Evolutionary conservation across 2,329 filamentous ascomycete genomes (phyloP).

Genomic region (Verticillium dahliae): DNA sequence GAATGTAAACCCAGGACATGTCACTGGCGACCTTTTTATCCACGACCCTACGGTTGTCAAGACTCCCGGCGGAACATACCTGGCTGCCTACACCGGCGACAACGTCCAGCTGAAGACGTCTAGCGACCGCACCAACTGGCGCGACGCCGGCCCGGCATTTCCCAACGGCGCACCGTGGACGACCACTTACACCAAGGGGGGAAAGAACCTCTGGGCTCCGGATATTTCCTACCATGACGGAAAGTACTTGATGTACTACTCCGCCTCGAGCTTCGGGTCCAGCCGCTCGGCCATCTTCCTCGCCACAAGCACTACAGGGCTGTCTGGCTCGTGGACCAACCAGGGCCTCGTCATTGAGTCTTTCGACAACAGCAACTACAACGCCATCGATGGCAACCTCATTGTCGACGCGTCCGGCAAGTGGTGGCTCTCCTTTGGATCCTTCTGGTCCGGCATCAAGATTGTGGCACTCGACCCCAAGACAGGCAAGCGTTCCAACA

Average conservation of each 20-base stretch:
- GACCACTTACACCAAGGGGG: slow-evolving; percentile 19
- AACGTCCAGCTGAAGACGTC: slow-evolving; percentile 23
- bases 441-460: slow-evolving; percentile 24
- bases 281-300: slow-evolving; percentile 22
- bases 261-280: slow-evolving; percentile 20
- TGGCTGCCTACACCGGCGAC: slow-evolving; percentile 19
- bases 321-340: slow-evolving; percentile 21
- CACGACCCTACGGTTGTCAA: slow-evolving; percentile 23
- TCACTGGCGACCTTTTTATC: slow-evolving; percentile 17
- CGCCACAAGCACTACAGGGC: slow-evolving; percentile 20
- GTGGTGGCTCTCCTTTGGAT: slow-evolving; percentile 25
- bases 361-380: slow-evolving; percentile 15
- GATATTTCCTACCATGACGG: slow-evolving; percentile 36
- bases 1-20: slow-evolving; percentile 15
- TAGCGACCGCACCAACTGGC: slow-evolving; percentile 22
- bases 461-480: slow-evolving; percentile 17
- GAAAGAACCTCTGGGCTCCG: slow-evolving; percentile 39
- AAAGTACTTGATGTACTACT: slow-evolving; percentile 25
- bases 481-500: slow-evolving; percentile 17
- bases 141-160: slow-evolving; percentile 20
- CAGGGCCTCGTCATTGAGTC: slow-evolving; percentile 20
- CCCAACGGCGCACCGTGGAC: slow-evolving; percentile 24
- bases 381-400: slow-evolving; percentile 22
- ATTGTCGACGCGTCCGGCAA: slow-evolving; percentile 17
- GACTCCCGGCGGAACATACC: slow-evolving; percentile 18